A percentile compares a stretch with the other conserved stretches of the same genome.
Conservation (phyloP, 2,329 filamentous ascomycete species). For the Microascus cirrosus region DNA sequence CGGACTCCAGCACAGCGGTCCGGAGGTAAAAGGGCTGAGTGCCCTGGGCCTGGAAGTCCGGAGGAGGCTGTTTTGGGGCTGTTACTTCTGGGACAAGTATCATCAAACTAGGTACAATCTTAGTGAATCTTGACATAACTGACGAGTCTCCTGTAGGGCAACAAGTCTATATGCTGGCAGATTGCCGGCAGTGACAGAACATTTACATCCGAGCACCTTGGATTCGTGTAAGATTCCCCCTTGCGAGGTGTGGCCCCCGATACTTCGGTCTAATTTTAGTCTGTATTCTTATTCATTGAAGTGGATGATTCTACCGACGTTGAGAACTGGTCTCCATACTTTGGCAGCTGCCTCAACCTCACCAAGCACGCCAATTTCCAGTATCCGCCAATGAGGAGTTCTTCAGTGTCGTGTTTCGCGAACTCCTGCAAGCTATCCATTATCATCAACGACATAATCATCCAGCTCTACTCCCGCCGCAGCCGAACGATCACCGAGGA, state of each 20-base stretch:
- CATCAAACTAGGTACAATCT: background rate
- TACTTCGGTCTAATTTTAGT: background rate
- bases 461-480: background rate
- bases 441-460: background rate
- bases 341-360: constrained; percentile 4
- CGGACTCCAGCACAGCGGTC: constrained; percentile 3
- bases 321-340: constrained; percentile 10
- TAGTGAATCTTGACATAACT: background rate
- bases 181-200: constrained; percentile 9
- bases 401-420: background rate
- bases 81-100: constrained; percentile 17
- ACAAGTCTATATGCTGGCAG: constrained; percentile 15
- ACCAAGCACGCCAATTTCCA: constrained; percentile 5
- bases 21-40: constrained; percentile 5
- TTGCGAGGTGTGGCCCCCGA: background rate
- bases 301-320: constrained; percentile 11
- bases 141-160: constrained; percentile 1
- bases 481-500: background rate
- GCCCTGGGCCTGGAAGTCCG: constrained; percentile 14
- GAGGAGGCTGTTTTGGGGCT: constrained; percentile 14
- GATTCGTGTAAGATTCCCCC: background rate
- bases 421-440: constrained; percentile 5
- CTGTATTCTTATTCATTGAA: background rate
- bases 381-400: constrained; percentile 12
- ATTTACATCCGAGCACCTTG: constrained; percentile 5